Evolutionary conservation across 306 rosid genomes (phyloP), one percentile per base, ranked within the genome.

Genomic region (Rubus parviflorus): DNA sequence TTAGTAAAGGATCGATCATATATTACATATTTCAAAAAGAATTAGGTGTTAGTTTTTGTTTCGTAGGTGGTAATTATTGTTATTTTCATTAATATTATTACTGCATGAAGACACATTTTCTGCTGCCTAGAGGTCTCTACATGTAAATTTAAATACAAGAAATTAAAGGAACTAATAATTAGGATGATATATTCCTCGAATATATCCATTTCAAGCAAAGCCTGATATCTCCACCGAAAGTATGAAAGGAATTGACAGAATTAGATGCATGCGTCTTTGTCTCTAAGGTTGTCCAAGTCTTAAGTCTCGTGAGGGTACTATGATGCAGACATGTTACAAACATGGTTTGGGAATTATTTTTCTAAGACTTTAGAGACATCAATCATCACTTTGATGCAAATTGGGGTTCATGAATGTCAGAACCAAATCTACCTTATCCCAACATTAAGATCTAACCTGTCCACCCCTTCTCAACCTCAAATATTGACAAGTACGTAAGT

Each of bases 371-470:
- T 46, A 1, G 17, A 77, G 68, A 43, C 74, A 52, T 25, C 68
- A 65, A 43, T 53, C 53, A 66, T 79, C 61, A 69, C 46, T 63
- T 72, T 67, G 77, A 77, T 70, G 53, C 20, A 82, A 64, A 77
- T 15, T 60, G 84, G 89, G 89, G 92, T 87, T 93, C 92, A 82
- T 91, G 91, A 90, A 91, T 87, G 88, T 88, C 88, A 81, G 87
- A 82, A 84, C 54, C 57, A 72, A 81, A 82, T 83, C 80, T 62
- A 77, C 77, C 80, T 79, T 68, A 79, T 84, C 85, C 94, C 96
- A 87, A 88, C 89, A 88, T 81, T 52, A 38, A 61, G 85, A 94
- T 94, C 91, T 77, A 75, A 75, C 68, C 40, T 90, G 95, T 88
- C 96, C 81, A 81, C 81, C 82, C 81, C 57, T 78, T 90, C 88